Evolutionary conservation across 768 basidiomycete genomes (phyloP).

Genomic region (Pulveroboletus sp.): DNA sequence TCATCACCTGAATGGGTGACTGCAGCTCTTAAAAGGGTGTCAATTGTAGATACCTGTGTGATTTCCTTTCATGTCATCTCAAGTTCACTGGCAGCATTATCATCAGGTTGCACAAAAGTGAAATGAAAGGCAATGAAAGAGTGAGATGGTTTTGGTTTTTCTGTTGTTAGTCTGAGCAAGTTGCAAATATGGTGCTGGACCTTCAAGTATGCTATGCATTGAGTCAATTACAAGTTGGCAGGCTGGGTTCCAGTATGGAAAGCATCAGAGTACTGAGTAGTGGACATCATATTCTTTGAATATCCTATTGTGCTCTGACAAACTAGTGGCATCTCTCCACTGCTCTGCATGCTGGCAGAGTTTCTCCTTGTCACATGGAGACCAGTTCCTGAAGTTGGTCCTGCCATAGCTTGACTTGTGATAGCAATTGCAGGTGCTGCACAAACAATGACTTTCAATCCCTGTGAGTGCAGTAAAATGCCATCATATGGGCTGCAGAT

Average conservation of each 20-base stretch:
- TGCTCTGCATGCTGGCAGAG: constrained; percentile 5
- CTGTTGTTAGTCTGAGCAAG: constrained; percentile 2
- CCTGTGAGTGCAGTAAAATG: constrained; percentile 24
- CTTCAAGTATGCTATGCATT: constrained; percentile 26
- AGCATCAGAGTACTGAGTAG: constrained; percentile 16
- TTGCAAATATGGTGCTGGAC: constrained; percentile 2
- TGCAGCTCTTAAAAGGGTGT: not conserved
- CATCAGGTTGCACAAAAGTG: not conserved
- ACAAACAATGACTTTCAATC: constrained; percentile 22
- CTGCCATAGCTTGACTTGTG: constrained; percentile 6
- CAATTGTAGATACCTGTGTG: not conserved
- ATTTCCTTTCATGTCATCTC: not conserved
- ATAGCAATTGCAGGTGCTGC: constrained; percentile 28
- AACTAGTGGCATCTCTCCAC: constrained; percentile 10
- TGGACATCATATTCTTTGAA: constrained; percentile 15
- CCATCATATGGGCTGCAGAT: constrained; percentile 31
- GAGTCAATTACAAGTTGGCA: constrained; percentile 17
- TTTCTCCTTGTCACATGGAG: constrained; percentile 4
- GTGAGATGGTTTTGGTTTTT: not conserved
- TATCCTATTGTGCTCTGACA: not conserved
- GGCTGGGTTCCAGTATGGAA: constrained; percentile 27
- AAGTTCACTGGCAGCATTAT: not conserved
- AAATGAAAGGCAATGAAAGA: not conserved
- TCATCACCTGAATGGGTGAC: not conserved
- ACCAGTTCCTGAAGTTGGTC: constrained; percentile 16